Base-by-base conservation (phyloP, 805 yeast species). In the Lachancea fermentati region DNA sequence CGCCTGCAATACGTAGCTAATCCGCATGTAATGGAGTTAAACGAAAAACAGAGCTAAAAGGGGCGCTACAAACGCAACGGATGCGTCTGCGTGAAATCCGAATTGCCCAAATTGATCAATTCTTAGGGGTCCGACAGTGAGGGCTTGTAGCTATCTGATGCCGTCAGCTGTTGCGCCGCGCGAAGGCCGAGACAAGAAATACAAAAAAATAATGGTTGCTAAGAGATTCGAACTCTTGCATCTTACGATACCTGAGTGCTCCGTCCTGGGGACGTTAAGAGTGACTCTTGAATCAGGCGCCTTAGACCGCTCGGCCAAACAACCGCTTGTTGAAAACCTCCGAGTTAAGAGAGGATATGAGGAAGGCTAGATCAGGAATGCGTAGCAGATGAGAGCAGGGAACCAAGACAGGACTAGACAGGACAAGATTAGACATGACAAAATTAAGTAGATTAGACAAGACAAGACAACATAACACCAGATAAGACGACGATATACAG, bases 301-400 rank as follows among this genome's bases (percentile, higher is more conserved):
- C 56, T 52, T 52, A 52, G 56, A 52, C 56, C 56, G 56, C 56
- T 52, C 56, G 56, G 56, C 56, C 56, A 52, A 50, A 52, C 56
- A 52, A 52, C 56, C 56, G 34, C 3, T 37, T 42, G 29, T 22
- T 19, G 26, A 15, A 36, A 16, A n/a, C n/a, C 29, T 19, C 24
- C 9, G 15, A 19, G 16, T 15, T 29, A 8, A 8, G 16, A 13
- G 32, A n/a, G 8, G 16, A 29, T 29, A 29, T 29, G 26, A 7
- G 26, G 26, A 7, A 7, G 26, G 26, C 9, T 22, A 11, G 7
- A 11, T 7, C 9, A 7, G 26, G 26, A 11, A 11, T 22, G 26
- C 9, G 26, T 11, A 7, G 26, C 26, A n/a, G n/a, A n/a, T n/a
- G n/a, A n/a, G n/a, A n/a, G n/a, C n/a, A n/a, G n/a, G n/a, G n/a